Base-by-base conservation (phyloP, 176 grass and related monocot species). In the Microstegium vimineum region DNA sequence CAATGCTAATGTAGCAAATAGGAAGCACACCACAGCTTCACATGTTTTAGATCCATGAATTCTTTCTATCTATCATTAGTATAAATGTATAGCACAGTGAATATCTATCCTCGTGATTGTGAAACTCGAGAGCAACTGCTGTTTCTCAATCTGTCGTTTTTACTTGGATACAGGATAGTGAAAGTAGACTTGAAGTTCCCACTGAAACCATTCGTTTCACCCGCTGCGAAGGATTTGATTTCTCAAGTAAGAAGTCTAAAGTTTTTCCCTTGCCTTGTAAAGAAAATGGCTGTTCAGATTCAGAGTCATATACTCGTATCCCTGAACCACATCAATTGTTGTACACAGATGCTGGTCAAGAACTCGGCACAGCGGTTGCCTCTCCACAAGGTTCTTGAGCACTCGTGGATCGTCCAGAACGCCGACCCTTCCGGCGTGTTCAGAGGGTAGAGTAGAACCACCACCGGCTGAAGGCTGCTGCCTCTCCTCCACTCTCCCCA, bases 371-470 rank as follows among this genome's bases (percentile, higher is more conserved):
- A 88, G 3, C 87, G 95, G 10, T 82, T 98, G 10, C 82, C 88
- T 1, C 95, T 98, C 30, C 72, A 94, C 63, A 93, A 98, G 76
- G 79, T 98, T 14, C 92, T 98, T 11, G 84, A 98, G 71, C 95
- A 98, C 86, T 90, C 92, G 3, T 98, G 95, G 95, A 95, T 98
- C 23, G 76, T 95, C 62, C 92, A 98, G 80, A 98, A 98, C 46
- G 90, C 95, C 0, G 95, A 98, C 74, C 92, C 92, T 14, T 90
- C 95, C 3, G 95, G 92, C 1, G 78, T 91, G 46, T 93, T 91
- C 72, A 88, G 89, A 83, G 88, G 80, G 20, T 90, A 87, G 75
- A 79, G 20, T 90, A 87, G 75, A 79, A 4, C 11, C 5, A 28
- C 2, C 61, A 43, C 23, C 5, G 1, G n/a, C 28, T 10, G 2